Evolutionary conservation across 108 stramenopile species (phyloP), one percentile per base, ranked within the genome.

Genomic region (Parietichytrium sp.): DNA sequence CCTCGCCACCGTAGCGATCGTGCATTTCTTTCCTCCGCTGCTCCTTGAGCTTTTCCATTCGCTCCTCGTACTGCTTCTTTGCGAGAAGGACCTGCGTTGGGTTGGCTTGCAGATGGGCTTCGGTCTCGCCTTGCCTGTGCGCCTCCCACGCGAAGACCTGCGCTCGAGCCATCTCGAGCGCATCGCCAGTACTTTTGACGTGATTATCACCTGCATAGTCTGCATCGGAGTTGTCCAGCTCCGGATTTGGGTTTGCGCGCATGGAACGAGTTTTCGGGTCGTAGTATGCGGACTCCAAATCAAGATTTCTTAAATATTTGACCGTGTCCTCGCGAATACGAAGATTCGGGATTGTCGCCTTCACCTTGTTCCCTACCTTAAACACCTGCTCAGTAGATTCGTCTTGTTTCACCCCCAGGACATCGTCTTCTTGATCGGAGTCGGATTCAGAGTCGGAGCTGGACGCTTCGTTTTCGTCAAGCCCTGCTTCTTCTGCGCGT

Each of bases 241-340:
- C 88, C 2, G 97, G 96, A 82, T 95, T 91, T 12, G 98, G 98
- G 90, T 99, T 98, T 51, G 94, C 95, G 47, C 98, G 86, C 98
- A 99, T 99, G 8, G 93, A 91, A n/a, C 97, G 87, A 4, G 92
- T 90, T 81, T 96, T 96, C 10, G 96, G 95, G 90, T 97, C 98
- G 82, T 97, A 97, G 72, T 93, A 96, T 16, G 96, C 96, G 12
- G 91, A 92, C 78, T 96, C 94, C 10, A 93, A 91, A 86, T 97
- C 94, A 15, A 99, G 86, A 83, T 99, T 99, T 48, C 95, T 87
- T 52, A 99, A 86, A 87, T 99, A 99, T 84, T 99, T 99, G 55
- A 97, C 97, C 36, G 96, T 97, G 87, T 99, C 98, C 83, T 99
- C 98, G 29, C 98, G 94, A 83, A 98, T 96, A 45, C 98, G 93